These are phyloP conservation scores for Chalciporus sp. DNA, from an alignment of 1,284 basidiomycete species.

Conservation along the genomic window DNA sequence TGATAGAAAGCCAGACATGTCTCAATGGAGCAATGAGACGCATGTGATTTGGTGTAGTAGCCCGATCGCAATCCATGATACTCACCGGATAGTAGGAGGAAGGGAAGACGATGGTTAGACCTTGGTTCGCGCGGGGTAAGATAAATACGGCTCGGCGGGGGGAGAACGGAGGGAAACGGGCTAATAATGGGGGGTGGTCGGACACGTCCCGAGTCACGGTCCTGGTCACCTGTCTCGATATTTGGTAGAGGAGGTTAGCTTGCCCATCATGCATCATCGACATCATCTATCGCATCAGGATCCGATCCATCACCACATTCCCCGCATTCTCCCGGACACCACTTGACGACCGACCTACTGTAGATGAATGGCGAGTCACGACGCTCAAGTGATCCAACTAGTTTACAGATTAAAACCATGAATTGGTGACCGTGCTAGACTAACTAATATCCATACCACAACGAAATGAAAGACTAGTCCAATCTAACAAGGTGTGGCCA, in stretches of 20 bases:
- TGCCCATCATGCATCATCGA: no score
- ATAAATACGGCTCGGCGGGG: background rate
- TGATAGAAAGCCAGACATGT: background rate
- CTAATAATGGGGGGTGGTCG: no score
- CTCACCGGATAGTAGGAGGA: slow-evolving; percentile 10
- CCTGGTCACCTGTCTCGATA: no score
- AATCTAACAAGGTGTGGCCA: slow-evolving; percentile 22
- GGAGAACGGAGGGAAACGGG: background rate
- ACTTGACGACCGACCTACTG: background rate
- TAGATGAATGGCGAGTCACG: no score
- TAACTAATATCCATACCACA: slow-evolving; percentile 23
- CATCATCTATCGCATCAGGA: no score
- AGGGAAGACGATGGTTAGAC: background rate
- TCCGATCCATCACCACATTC: no score
- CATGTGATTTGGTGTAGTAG: slow-evolving; percentile 29
- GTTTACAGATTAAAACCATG: no score
- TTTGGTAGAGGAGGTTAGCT: no score
- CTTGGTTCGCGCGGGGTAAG: background rate
- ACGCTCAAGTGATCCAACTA: no score
- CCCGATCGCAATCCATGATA: background rate
- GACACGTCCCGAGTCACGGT: no score
- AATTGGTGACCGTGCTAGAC: slow-evolving; percentile 11
- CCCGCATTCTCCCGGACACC: no score
- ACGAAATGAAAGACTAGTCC: slow-evolving; percentile 10
- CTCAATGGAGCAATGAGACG: slow-evolving; percentile 4